phyloP scores from a whole-genome alignment of 2,329 filamentous ascomycete genomes.

The Zymoseptoria tritici region DNA sequence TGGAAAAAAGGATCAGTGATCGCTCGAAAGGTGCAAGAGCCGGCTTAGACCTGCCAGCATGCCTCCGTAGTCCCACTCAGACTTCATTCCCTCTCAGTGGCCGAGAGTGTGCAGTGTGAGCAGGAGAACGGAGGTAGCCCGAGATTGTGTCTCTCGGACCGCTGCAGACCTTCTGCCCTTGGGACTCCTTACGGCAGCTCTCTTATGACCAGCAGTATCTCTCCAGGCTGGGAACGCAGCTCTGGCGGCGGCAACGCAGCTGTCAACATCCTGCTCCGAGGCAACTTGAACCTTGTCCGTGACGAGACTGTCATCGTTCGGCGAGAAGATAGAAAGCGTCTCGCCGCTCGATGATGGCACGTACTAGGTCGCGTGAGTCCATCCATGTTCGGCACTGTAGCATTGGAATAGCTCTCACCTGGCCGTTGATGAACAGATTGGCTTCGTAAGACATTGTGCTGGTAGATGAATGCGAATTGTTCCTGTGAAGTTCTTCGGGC shows the following conservation, averaged over 20 bases:
- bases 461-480: background rate
- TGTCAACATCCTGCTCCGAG: constrained; percentile 47
- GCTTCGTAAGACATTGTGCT: constrained; percentile 18
- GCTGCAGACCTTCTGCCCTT: too few species aligned
- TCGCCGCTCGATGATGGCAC: constrained; percentile 27
- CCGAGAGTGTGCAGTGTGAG: too few species aligned
- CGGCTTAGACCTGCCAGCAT: too few species aligned
- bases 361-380: constrained; percentile 1
- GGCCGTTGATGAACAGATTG: constrained; percentile 32
- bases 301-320: constrained; percentile 43
- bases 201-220: constrained; percentile 39
- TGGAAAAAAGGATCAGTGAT: too few species aligned
- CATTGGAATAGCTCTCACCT: constrained; percentile 3
- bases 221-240: constrained; percentile 63
- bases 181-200: too few species aligned
- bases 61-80: too few species aligned
- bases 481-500: background rate
- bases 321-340: constrained; percentile 44
- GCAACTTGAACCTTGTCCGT: constrained; percentile 43
- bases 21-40: too few species aligned
- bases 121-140: too few species aligned
- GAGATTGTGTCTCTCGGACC: too few species aligned
- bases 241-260: constrained; percentile 54
- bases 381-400: background rate
- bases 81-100: too few species aligned